These are phyloP conservation scores for Paspalum vaginatum DNA, from an alignment of 176 grass and related monocot species.

Conservation along the genomic window DNA sequence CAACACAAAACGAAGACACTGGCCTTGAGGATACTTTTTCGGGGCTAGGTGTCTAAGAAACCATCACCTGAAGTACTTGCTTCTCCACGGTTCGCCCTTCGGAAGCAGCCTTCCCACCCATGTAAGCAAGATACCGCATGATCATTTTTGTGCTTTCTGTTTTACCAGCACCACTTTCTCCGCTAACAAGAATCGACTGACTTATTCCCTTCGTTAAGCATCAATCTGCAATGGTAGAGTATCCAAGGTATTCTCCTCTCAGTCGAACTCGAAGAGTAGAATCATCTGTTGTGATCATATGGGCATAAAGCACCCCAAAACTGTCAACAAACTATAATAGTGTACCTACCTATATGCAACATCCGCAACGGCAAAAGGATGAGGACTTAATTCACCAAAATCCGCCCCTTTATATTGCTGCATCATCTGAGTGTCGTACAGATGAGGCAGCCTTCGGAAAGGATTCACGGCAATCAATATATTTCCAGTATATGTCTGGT, in stretches of 20 bases:
- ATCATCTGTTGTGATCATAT: background rate
- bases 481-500: constrained; percentile 92
- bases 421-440: constrained; percentile 98
- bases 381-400: constrained; percentile 95
- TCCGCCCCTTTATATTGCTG: constrained; percentile 93
- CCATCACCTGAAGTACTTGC: constrained; percentile 88
- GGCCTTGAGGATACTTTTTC: constrained; percentile 24
- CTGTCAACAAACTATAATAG: constrained; percentile 36
- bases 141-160: constrained; percentile 99
- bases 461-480: constrained; percentile 99
- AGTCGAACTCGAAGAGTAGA: constrained; percentile 33
- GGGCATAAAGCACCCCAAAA: constrained; percentile 22
- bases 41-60: constrained; percentile 15
- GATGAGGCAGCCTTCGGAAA: constrained; percentile 91
- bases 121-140: constrained; percentile 96
- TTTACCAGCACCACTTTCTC: constrained; percentile 99
- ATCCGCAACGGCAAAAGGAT: constrained; percentile 98
- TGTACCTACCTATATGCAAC: constrained; percentile 89
- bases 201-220: constrained; percentile 79
- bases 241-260: constrained; percentile 25
- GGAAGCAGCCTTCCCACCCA: constrained; percentile 79
- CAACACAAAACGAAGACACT: constrained; percentile 16
- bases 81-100: constrained; percentile 86
- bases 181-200: constrained; percentile 90
- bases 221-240: constrained; percentile 55